Evolutionary conservation across 2,329 filamentous ascomycete species (phyloP).

Genomic region (Byssochlamys sp.): DNA sequence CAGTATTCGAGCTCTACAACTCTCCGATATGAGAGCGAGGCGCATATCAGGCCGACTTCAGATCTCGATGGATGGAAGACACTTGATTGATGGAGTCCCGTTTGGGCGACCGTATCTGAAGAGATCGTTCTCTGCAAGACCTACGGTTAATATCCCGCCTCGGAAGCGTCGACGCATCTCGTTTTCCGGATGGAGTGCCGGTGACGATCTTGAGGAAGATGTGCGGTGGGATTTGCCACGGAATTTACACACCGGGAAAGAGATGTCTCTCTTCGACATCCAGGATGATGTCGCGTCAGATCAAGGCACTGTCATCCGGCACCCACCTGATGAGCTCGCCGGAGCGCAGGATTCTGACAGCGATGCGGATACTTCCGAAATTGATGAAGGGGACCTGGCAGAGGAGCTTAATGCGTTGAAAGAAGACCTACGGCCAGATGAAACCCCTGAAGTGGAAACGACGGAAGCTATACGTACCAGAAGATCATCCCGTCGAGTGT

Average conservation of each 20-base stretch:
- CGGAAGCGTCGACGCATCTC: conserved; percentile 53
- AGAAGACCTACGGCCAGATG: conserved; percentile 30
- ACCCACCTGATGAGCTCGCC: conserved; percentile 18
- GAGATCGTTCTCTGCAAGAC: conserved; percentile 48
- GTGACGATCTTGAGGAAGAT: conserved; percentile 18
- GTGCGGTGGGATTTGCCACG: conserved; percentile 22
- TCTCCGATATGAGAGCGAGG: conserved; percentile 63
- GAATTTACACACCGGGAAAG: conserved; percentile 12
- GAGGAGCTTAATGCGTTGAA: conserved; percentile 39
- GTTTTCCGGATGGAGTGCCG: conserved; percentile 16
- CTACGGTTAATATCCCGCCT: conserved; percentile 61
- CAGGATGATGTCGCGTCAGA: conserved; percentile 18
- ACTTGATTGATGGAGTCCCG: conserved; percentile 73
- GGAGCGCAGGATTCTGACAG: conserved; percentile 21
- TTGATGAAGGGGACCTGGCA: conserved; percentile 29
- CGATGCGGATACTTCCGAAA: conserved; percentile 20
- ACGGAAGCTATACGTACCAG: conserved; percentile 9
- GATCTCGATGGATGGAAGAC: conserved; percentile 67
- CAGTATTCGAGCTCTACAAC: conserved; percentile 69
- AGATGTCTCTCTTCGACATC: conserved; percentile 10
- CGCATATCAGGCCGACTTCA: conserved; percentile 69
- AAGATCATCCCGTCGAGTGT: conserved; percentile 3
- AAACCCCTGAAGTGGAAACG: conserved; percentile 12
- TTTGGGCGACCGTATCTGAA: conserved; percentile 67
- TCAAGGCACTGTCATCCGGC: conserved; percentile 29